Evolutionary conservation across 2,329 filamentous ascomycete genomes (phyloP).

Genomic region (Drechslerella coelobrocha): DNA sequence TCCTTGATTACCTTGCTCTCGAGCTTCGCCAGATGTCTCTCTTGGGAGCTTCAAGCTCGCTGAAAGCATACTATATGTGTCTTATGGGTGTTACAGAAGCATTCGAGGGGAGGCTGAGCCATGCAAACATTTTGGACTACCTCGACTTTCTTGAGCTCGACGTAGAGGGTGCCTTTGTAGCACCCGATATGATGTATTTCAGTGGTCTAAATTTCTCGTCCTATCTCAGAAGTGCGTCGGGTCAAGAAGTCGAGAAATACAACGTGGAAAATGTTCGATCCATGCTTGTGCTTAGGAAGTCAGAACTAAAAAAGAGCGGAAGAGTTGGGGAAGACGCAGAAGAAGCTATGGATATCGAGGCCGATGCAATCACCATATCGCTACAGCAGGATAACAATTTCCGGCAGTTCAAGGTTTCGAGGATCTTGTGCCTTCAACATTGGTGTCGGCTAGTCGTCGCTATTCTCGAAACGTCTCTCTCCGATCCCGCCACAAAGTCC

Average conservation of each 20-base stretch:
- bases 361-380: slow-evolving; percentile 67
- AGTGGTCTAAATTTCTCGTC: slow-evolving; percentile 52
- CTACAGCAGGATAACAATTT: slow-evolving; percentile 66
- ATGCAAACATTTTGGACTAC: slow-evolving; percentile 84
- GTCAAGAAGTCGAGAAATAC: slow-evolving; percentile 62
- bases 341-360: slow-evolving; percentile 65
- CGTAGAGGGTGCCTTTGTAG: slow-evolving; percentile 59
- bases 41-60: slow-evolving; percentile 55
- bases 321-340: slow-evolving; percentile 63
- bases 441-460: slow-evolving; percentile 87
- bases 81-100: slow-evolving; percentile 48
- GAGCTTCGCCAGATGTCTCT: slow-evolving; percentile 69
- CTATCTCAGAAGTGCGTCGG: slow-evolving; percentile 53
- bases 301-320: slow-evolving; percentile 65
- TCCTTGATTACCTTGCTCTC: slow-evolving; percentile 82
- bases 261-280: slow-evolving; percentile 75
- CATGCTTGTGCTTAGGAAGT: slow-evolving; percentile 73
- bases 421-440: slow-evolving; percentile 74
- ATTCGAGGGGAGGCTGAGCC: slow-evolving; percentile 34
- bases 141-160: slow-evolving; percentile 85
- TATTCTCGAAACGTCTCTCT: slow-evolving; percentile 80
- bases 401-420: slow-evolving; percentile 57
- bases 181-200: slow-evolving; percentile 51
- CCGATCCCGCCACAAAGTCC: slow-evolving; percentile 73
- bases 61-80: slow-evolving; percentile 58